These are phyloP conservation scores for Prunus mume DNA, from an alignment of 306 rosid genomes.

Conservation along the genomic window DNA sequence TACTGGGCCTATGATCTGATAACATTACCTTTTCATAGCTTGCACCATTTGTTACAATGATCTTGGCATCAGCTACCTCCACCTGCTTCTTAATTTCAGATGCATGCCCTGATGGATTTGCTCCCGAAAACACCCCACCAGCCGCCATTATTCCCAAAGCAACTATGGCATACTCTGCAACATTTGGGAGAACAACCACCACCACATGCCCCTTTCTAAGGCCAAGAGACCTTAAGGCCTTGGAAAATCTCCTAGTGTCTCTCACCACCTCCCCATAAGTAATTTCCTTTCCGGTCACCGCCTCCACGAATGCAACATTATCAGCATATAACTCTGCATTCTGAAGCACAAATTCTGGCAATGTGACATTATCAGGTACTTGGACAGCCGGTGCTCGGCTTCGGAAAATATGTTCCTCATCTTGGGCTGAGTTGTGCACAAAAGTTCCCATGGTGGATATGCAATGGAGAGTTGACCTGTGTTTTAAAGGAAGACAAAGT, in stretches of 20 bases:
- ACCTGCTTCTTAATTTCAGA: slow-evolving; percentile 82
- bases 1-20: neutral
- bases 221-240: slow-evolving; percentile 77
- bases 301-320: slow-evolving; percentile 88
- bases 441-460: slow-evolving; percentile 40
- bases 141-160: slow-evolving; percentile 82
- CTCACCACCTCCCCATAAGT: slow-evolving; percentile 63
- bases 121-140: slow-evolving; percentile 89
- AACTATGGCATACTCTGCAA: slow-evolving; percentile 70
- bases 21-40: slow-evolving; percentile 61
- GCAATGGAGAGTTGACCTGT: neutral
- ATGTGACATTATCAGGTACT: slow-evolving; percentile 61
- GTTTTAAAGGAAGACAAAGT: slow-evolving; percentile 23
- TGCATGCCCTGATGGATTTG: slow-evolving; percentile 66
- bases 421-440: slow-evolving; percentile 12
- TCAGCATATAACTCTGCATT: slow-evolving; percentile 52
- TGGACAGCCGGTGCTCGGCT: slow-evolving; percentile 55
- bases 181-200: slow-evolving; percentile 80
- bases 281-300: slow-evolving; percentile 57
- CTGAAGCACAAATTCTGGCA: slow-evolving; percentile 82
- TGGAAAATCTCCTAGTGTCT: slow-evolving; percentile 56
- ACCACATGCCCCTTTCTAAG: slow-evolving; percentile 73
- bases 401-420: slow-evolving; percentile 54
- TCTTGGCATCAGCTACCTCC: slow-evolving; percentile 66
- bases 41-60: slow-evolving; percentile 58